Evolutionary conservation across 2,329 filamentous ascomycete species (phyloP), one percentile per base, ranked within the genome.

Genomic region (Fusarium brevicatenulatum): DNA sequence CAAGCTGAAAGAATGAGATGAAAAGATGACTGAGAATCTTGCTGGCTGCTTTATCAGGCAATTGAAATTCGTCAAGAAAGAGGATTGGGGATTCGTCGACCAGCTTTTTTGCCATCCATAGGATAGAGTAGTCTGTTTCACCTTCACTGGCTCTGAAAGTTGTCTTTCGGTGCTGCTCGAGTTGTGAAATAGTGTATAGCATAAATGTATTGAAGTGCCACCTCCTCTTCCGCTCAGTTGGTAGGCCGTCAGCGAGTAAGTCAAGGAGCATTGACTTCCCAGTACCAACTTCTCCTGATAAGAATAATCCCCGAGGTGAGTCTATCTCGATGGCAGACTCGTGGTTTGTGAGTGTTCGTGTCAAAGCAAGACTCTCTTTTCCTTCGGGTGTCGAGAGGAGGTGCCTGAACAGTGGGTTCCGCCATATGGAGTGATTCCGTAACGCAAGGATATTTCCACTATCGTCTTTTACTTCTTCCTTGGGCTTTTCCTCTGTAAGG

Each of bases 151-250:
- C 34, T 19, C 73, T 64, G 5, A 75, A 71, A 3, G 78, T 76
- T 9, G 79, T 74, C 64, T 83, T 85, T 75, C 93, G 86, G 49
- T 93, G 86, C 18, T 86, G 83, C 75, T 95, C 93, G 2, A 96
- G 84, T 56, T 91, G 90, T 2, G 92, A 91, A 52, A 95, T 86
- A 0, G 90, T 91, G 73, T 95, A 91, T 13, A 95, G 85, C 92
- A 96, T 96, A 76, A 96, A 96, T 0, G 92, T 94, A 79, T 94
- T 94, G 82, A 95, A 96, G 78, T 95, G 93, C 90, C 92, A 95
- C 67, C 93, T 85, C 74, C 88, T 86, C 83, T 95, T 95, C 77
- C 90, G 91, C 49, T 86, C 84, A 21, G 90, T 94, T 3, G 93
- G 93, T 8, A 96, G 82, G 56, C 91, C 92, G 57, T 94, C 91